Conservation (phyloP, 768 basidiomycete species). For the Cubamyces lactineus region DNA sequence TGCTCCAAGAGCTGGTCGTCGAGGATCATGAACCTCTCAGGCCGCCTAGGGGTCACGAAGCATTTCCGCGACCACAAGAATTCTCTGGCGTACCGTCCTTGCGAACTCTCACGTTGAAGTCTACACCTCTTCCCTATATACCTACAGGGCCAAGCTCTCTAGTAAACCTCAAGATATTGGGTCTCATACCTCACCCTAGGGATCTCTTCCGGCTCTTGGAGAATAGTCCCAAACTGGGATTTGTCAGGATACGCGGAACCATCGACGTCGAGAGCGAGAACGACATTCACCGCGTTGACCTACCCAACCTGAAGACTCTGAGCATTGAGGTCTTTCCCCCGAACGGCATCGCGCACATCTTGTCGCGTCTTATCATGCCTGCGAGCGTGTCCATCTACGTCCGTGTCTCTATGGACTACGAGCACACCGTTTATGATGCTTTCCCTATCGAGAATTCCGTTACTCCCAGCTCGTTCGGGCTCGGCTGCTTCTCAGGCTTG, state of each 20-base stretch:
- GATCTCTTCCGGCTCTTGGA: slow-evolving; percentile 1
- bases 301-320: background rate
- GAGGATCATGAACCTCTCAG: background rate
- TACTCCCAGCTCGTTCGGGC: background rate
- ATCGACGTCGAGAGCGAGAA: background rate
- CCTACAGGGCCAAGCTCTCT: background rate
- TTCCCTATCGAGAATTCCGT: no score
- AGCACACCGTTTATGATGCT: background rate
- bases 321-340: background rate
- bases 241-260: background rate
- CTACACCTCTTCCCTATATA: background rate
- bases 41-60: no score
- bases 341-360: background rate
- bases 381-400: background rate
- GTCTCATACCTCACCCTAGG: background rate
- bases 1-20: background rate
- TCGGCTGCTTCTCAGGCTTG: background rate
- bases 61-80: background rate
- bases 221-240: background rate
- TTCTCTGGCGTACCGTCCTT: background rate
- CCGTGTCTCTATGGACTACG: background rate
- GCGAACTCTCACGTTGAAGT: background rate
- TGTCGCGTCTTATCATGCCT: background rate
- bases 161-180: background rate
- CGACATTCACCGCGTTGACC: background rate